Conservation (phyloP, 2,329 filamentous ascomycete genomes). For the Gaeumannomyces sp. region DNA sequence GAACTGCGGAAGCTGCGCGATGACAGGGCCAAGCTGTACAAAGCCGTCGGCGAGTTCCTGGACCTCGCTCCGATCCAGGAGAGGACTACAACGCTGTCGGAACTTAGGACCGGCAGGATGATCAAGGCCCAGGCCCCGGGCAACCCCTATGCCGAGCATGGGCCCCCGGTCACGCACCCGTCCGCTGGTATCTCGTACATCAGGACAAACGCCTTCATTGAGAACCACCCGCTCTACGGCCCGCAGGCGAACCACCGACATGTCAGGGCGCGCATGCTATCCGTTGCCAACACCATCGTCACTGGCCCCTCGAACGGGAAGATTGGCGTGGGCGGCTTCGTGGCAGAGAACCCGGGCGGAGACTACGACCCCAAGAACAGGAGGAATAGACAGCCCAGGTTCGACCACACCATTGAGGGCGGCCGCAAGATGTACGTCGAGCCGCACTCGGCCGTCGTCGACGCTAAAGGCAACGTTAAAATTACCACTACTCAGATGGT, state of each 20-base stretch:
- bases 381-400: slow-evolving; percentile 14
- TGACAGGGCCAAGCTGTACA: slow-evolving; percentile 44
- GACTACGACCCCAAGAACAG: slow-evolving; percentile 35
- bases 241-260: slow-evolving; percentile 46
- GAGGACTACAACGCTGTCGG: not conserved
- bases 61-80: slow-evolving; percentile 50
- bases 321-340: slow-evolving; percentile 50
- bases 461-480: slow-evolving; percentile 44
- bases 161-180: slow-evolving; percentile 55
- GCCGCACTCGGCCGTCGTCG: slow-evolving; percentile 36
- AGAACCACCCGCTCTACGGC: slow-evolving; percentile 57
- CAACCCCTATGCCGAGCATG: slow-evolving; percentile 43
- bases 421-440: slow-evolving; percentile 50
- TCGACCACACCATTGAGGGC: slow-evolving; percentile 43
- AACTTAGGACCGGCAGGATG: slow-evolving; percentile 17
- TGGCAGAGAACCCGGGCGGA: slow-evolving; percentile 35
- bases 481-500: slow-evolving; percentile 36
- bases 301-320: slow-evolving; percentile 18
- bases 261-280: slow-evolving; percentile 40
- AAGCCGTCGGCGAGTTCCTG: slow-evolving; percentile 52
- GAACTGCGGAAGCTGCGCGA: slow-evolving; percentile 48
- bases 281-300: slow-evolving; percentile 19
- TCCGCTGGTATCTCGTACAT: slow-evolving; percentile 58
- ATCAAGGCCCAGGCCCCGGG: slow-evolving; percentile 19
- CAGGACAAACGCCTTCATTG: slow-evolving; percentile 46